A percentile compares a stretch with the other conserved stretches of the same genome.
These are phyloP conservation scores for Pseudotulostoma volvatum DNA, from an alignment of 495 filamentous ascomycete species.

Conservation along the genomic window DNA sequence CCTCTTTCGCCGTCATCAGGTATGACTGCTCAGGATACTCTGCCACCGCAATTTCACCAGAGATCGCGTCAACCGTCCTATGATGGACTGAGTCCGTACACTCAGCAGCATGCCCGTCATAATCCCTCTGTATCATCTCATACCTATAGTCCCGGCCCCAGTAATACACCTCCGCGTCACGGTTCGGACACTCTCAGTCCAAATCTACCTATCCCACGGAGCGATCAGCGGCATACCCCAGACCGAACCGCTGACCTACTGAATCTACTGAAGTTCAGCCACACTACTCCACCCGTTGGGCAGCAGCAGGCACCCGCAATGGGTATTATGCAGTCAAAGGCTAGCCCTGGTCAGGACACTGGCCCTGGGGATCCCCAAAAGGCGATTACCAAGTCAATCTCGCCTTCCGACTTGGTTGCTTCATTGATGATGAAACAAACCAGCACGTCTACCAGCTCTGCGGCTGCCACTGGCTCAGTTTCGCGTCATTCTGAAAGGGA, in stretches of 20 bases:
- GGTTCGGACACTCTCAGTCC: slow-evolving; percentile 35
- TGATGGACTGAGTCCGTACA: slow-evolving; percentile 22
- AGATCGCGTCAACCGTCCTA: slow-evolving; percentile 22
- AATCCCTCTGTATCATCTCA: slow-evolving; percentile 32
- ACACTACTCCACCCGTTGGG: slow-evolving; percentile 11
- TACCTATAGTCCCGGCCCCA: slow-evolving; percentile 27
- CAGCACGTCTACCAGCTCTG: slow-evolving; percentile 11
- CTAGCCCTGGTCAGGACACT: slow-evolving; percentile 18
- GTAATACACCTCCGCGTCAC: slow-evolving; percentile 29
- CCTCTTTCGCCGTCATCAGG: slow-evolving; percentile 25
- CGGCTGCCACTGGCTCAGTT: slow-evolving; percentile 5
- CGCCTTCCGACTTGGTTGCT: slow-evolving; percentile 47
- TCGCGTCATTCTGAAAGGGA: slow-evolving; percentile 10
- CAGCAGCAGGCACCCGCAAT: slow-evolving; percentile 13
- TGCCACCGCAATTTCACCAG: slow-evolving; percentile 18
- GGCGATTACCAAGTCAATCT: slow-evolving; percentile 37
- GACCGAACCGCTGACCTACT: slow-evolving; percentile 58
- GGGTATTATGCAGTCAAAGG: slow-evolving; percentile 1
- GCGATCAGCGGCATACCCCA: slow-evolving; percentile 25
- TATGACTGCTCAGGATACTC: slow-evolving; percentile 20
- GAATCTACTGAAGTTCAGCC: slow-evolving; percentile 74
- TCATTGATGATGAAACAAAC: slow-evolving; percentile 32
- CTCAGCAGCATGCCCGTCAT: slow-evolving; percentile 26
- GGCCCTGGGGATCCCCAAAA: slow-evolving; percentile 18
- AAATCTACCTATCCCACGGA: slow-evolving; percentile 25